Base-by-base conservation (phyloP, 2,329 filamentous ascomycete genomes). In the Fonsecaea monophora region DNA sequence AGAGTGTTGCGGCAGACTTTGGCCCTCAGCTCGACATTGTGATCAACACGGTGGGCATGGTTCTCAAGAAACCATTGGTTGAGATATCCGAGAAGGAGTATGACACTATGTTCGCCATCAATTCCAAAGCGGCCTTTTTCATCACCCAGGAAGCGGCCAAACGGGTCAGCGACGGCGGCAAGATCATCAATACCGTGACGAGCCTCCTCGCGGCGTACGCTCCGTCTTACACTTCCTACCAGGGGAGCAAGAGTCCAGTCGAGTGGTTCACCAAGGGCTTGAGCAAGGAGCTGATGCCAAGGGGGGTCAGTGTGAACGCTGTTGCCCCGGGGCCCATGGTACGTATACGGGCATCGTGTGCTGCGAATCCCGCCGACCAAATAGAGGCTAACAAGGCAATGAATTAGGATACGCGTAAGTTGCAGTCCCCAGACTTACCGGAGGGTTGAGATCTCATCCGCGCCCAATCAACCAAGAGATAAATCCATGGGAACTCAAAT, bases 11-110 rank as follows among this genome's bases (percentile, higher is more conserved):
- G 9, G 71, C 74, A 40, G 80, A 83, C 67, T 80, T 84, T 70
- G 79, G 78, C 12, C 6, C 32, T 7, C 75, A 77, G 65, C 75
- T 84, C 56, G 82, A 85, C 70, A 82, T 85, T 64, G 79, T 84
- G 3, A 77, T 84, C 71, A 84, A 84, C 73, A 84, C 82, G 7
- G 77, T 84, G 32, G 82, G 82, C 54, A 84, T 82, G 77, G 81
- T 82, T 40, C 71, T 82, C 40, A 83, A 83, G 78, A 83, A 83
- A 74, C 76, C 79, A 6, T 79, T 82, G 35, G 73, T 72, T 0
- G 79, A 81, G 13, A 80, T 83, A 54, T 74, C 74, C 6, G 82
- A 83, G 69, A 75, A 70, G 9, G 81, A 84, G 67, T 82, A 83
- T 66, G 81, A 83, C 69, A 71, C 74, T 0, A 83, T 83, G 80